Base-by-base conservation (phyloP, 1,284 basidiomycete genomes). In the Cutaneotrichosporon sp. region DNA sequence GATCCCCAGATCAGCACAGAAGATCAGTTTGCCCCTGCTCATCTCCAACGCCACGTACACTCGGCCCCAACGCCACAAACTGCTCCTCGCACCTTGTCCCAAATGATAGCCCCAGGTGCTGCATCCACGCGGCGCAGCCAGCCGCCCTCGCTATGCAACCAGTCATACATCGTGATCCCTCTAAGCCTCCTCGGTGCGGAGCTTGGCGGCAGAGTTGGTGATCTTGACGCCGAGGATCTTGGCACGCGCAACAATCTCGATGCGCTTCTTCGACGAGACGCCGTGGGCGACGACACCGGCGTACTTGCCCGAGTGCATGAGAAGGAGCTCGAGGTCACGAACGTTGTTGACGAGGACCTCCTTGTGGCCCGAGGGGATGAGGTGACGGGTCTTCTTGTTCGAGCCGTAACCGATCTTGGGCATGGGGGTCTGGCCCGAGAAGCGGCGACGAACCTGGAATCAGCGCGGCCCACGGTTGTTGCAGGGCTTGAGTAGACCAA, bases 241-340 rank as follows among this genome's bases (percentile, higher is more conserved):
- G 68, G 94, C 92, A 80, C 94, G 92, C 74, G 56, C 92, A 68
- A 99, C 85, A 76, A 99, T 96, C 72, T 87, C 84, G 69, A 90
- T 89, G 77, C 97, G 92, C 88, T 99, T 98, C 82, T 93, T 90
- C 85, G 90, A 91, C 84, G 90, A 92, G 74, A 99, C 95, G 80
- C 89, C 91, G 87, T 98, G 95, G 64, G 97, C 97, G 76, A 99
- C 92, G 83, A 95, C 92, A 68, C 95, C 97, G 66, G 95, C 90
- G 81, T 91, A 99, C 77, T 86, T 90, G 85, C 91, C 91, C 88
- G 95, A 97, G 88, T 99, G 95, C 94, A 97, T 95, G 64, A 97
- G 84, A 68, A 97, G 88, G 73, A 97, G 86, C 76, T 97, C 92
- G 71, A 97, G 83, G 81, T 97, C 94, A 80, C 88, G 86, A 65